Percentiles rank a stretch among this genome's conserved stretches.
Conservation (phyloP, 2,329 filamentous ascomycete species). For the Fusarium multiceps region DNA sequence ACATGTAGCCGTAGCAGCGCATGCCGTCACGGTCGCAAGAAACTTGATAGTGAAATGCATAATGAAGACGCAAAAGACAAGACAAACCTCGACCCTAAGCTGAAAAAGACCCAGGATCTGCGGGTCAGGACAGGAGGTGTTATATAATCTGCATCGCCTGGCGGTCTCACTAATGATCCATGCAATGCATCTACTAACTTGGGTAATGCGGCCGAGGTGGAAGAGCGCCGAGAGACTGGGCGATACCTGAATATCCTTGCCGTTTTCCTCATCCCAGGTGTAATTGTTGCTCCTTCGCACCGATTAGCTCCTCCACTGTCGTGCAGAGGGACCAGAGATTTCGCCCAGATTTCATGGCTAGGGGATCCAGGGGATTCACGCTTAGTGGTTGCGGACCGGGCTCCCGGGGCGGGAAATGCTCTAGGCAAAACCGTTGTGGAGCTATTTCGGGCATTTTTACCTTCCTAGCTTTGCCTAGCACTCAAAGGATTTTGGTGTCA, state of each 20-base stretch:
- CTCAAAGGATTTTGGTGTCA: background rate
- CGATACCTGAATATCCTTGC: background rate
- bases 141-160: conserved; percentile 32
- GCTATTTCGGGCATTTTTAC: background rate
- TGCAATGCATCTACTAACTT: background rate
- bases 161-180: background rate
- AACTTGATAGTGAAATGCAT: conserved; percentile 41
- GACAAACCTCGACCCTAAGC: background rate
- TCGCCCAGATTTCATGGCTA: background rate
- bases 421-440: background rate
- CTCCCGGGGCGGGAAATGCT: background rate
- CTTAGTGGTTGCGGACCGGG: background rate
- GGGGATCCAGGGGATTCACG: conserved; percentile 9
- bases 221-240: background rate
- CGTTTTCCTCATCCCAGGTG: too few species aligned
- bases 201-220: too few species aligned
- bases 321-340: background rate
- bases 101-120: background rate
- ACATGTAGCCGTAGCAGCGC: conserved; percentile 41
- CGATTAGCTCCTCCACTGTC: conserved; percentile 5
- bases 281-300: background rate
- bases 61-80: background rate
- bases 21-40: conserved; percentile 44
- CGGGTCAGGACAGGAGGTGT: background rate
- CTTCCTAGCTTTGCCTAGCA: background rate